Conservation (phyloP, 345 rosid species). For the Citrus glauca region DNA sequence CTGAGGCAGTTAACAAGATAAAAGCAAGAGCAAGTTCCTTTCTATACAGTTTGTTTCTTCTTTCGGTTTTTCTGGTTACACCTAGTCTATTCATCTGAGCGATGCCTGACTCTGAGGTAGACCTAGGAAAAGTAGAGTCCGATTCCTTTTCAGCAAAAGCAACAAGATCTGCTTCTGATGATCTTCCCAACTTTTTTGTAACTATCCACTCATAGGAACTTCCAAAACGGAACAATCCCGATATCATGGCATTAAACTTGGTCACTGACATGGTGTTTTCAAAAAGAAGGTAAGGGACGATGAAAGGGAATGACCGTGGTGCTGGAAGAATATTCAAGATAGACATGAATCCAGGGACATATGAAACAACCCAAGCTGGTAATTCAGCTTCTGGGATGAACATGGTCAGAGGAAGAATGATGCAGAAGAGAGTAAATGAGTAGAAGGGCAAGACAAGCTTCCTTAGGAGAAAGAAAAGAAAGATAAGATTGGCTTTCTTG, state of each 20-base stretch:
- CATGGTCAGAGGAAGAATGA: conserved; percentile 87
- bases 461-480: conserved; percentile 80
- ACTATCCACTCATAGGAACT: conserved; percentile 94
- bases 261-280: conserved; percentile 98
- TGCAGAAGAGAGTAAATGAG: conserved; percentile 93
- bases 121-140: conserved; percentile 40
- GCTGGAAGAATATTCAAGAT: conserved; percentile 79
- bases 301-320: conserved; percentile 81
- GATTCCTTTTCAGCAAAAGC: conserved; percentile 60
- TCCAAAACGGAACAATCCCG: conserved; percentile 74
- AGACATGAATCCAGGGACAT: conserved; percentile 83
- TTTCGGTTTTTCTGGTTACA: conserved; percentile 36
- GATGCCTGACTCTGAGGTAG: conserved; percentile 70
- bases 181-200: conserved; percentile 86
- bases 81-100: conserved; percentile 58
- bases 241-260: conserved; percentile 95
- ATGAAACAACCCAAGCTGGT: conserved; percentile 93
- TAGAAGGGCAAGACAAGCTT: conserved; percentile 90
- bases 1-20: conserved; percentile 61
- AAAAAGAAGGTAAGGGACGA: conserved; percentile 89
- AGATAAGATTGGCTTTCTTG: conserved; percentile 83
- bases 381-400: conserved; percentile 87
- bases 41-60: conserved; percentile 59
- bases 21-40: conserved; percentile 74
- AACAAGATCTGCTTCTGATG: conserved; percentile 87